A percentile compares a stretch with the other conserved stretches of the same genome.
Conservation (phyloP, 1,284 basidiomycete species). For the Crucibulum parvulum region DNA sequence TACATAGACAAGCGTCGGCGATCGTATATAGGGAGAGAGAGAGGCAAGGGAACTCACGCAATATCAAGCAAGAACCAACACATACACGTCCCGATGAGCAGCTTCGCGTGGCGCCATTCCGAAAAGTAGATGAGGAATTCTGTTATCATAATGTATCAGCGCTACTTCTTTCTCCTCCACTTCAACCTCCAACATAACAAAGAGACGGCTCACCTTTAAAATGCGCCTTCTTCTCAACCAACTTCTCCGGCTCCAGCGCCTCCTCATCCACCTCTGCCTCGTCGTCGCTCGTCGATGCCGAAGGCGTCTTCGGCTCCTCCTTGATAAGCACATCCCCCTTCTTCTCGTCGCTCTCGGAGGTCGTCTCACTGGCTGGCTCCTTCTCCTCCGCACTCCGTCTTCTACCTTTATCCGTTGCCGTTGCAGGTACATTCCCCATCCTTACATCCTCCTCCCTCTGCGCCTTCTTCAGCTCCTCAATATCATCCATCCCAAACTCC, state of each 20-base stretch:
- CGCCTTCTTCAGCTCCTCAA: slow-evolving; percentile 48
- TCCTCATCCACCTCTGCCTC: slow-evolving; percentile 6
- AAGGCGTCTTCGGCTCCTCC: neutral
- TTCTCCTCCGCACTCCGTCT: slow-evolving; percentile 6
- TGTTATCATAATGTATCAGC: slow-evolving; percentile 1
- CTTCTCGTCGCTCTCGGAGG: neutral
- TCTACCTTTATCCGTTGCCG: neutral
- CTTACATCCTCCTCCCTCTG: slow-evolving; percentile 17
- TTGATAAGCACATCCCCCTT: slow-evolving; percentile 5
- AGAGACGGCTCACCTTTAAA: slow-evolving; percentile 32
- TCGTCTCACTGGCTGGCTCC: neutral
- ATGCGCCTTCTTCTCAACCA: slow-evolving; percentile 44
- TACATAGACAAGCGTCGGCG: slow-evolving; percentile 16
- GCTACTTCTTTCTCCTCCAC: neutral
- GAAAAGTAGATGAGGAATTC: slow-evolving; percentile 49
- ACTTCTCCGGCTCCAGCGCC: slow-evolving; percentile 11
- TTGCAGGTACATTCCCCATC: neutral
- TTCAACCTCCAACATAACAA: neutral
- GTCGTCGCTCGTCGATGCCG: neutral
- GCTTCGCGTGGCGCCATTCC: slow-evolving; percentile 47
- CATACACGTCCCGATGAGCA: slow-evolving; percentile 45
- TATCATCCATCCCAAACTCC: slow-evolving; percentile 27
- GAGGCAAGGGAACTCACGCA: neutral
- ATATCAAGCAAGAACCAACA: slow-evolving; percentile 18
- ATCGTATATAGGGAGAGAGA: neutral